Evolutionary conservation across 2,329 filamentous ascomycete genomes (phyloP), one percentile per base, ranked within the genome.

Genomic region (Ophiocordyceps camponoti-rufipedis): DNA sequence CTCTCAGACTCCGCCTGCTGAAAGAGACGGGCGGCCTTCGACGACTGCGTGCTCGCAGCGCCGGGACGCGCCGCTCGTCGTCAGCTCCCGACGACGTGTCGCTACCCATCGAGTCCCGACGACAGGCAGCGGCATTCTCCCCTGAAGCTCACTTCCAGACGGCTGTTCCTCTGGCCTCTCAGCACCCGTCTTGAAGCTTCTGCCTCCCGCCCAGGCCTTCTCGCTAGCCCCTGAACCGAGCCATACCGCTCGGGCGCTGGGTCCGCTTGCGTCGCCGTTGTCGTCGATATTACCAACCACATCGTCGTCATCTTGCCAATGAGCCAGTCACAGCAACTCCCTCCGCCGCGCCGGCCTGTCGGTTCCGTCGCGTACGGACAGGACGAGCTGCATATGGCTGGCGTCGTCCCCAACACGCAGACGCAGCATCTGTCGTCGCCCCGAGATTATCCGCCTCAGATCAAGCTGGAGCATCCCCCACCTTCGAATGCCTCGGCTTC

Each of bases 341-440:
- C 61, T 51, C 47, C 55, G 48, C 54, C 57, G 47, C 54, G 53
- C 50, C 54, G 54, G 45, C 57, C 54, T 47, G 48, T 48, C 43
- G 43, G 46, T 12, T 47, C 53, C 45, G 48, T 48, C 43, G 46
- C 49, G 39, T 52, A 56, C 47, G 47, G 53, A 46, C 66, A 68
- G 53, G 70, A 74, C 58, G 71, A 75, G 59, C 65, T 74, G 55
- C 71, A 75, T 62, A 71, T 74, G 62, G 62, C 68, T 49, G 66
- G 61, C 53, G 59, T 69, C 58, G 38, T 45, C 12, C 23, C 46
- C 16, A 64, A 59, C 56, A 64, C 65, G 44, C 61, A 62, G 46
- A 57, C 57, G 47, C 56, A 44, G 29, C 47, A 48, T 35, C 18
- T 48, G 33, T 39, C 62, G 54, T 70, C 70, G 45, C 65, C 69